phyloP scores from a whole-genome alignment of 768 basidiomycete genomes.

The Mycena capillaripes region DNA sequence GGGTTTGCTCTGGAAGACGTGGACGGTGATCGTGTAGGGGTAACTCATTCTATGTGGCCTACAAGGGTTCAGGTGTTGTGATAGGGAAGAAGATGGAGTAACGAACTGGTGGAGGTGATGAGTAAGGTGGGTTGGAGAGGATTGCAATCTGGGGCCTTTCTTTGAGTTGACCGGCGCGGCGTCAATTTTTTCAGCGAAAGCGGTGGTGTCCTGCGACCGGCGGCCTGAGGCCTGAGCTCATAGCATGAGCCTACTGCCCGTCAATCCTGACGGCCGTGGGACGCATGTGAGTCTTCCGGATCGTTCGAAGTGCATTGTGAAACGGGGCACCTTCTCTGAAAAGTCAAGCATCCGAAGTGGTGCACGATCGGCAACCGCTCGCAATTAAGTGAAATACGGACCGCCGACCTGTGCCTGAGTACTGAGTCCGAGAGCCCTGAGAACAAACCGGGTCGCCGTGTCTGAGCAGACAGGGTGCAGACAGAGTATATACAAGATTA shows the following conservation, averaged over 20 bases:
- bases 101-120: slow-evolving; percentile 16
- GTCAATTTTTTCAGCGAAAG: slow-evolving; percentile 4
- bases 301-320: slow-evolving; percentile 1
- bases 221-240: slow-evolving; percentile 13
- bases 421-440: no score
- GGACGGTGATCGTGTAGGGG: slow-evolving; percentile 19
- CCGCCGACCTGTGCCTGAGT: no score
- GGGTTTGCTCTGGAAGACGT: slow-evolving; percentile 18
- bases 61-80: slow-evolving; percentile 14
- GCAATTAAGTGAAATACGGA: neutral
- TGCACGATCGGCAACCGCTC: slow-evolving; percentile 8
- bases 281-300: slow-evolving; percentile 11
- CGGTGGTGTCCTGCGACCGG: slow-evolving; percentile 1
- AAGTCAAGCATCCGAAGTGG: neutral
- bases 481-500: no score
- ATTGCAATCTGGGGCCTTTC: slow-evolving; percentile 9
- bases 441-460: no score
- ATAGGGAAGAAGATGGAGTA: slow-evolving; percentile 11
- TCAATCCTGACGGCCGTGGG: slow-evolving; percentile 18
- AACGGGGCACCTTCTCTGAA: slow-evolving; percentile 1
- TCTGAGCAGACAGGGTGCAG: no score
- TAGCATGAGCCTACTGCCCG: slow-evolving; percentile 8
- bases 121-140: slow-evolving; percentile 13
- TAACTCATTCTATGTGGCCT: slow-evolving; percentile 13
- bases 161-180: neutral